phyloP scores from a whole-genome alignment of 805 yeast genomes.

The Candida morakotiae region DNA sequence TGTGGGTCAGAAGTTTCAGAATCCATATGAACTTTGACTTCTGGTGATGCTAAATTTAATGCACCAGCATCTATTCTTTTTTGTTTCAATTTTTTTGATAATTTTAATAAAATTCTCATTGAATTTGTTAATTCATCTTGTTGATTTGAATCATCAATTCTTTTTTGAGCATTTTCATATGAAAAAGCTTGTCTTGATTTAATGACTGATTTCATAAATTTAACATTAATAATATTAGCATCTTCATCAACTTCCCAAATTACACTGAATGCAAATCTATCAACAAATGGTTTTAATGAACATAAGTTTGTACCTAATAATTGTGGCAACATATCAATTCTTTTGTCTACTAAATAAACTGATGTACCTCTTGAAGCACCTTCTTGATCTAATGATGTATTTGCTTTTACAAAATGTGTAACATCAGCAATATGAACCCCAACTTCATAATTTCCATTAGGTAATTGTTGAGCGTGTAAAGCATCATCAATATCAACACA shows the following conservation, averaged over 20 bases:
- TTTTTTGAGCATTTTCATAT: slow-evolving; percentile 85
- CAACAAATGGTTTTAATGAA: slow-evolving; percentile 92
- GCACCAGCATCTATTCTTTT: slow-evolving; percentile 94
- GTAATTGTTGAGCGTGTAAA: slow-evolving; percentile 75
- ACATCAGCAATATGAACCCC: slow-evolving; percentile 99
- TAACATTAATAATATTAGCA: slow-evolving; percentile 77
- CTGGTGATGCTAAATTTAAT: slow-evolving; percentile 93
- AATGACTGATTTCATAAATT: slow-evolving; percentile 83
- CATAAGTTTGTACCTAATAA: slow-evolving; percentile 92
- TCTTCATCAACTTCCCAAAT: slow-evolving; percentile 90
- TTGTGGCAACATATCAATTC: slow-evolving; percentile 98
- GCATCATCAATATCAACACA: slow-evolving; percentile 99
- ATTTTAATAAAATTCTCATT: slow-evolving; percentile 71
- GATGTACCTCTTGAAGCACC: slow-evolving; percentile 98
- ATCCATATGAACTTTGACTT: slow-evolving; percentile 95
- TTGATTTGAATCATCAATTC: slow-evolving; percentile 76
- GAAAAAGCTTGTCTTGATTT: slow-evolving; percentile 91
- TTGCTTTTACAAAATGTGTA: slow-evolving; percentile 92
- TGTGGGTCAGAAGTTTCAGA: slow-evolving; percentile 96
- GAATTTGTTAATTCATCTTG: slow-evolving; percentile 85
- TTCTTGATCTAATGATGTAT: slow-evolving; percentile 87
- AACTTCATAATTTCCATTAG: slow-evolving; percentile 93
- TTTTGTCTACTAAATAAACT: slow-evolving; percentile 92
- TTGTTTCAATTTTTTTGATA: slow-evolving; percentile 84
- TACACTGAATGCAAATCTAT: slow-evolving; percentile 92